Evolutionary conservation across 768 basidiomycete species (phyloP).

Genomic region (Lentinula boryana): DNA sequence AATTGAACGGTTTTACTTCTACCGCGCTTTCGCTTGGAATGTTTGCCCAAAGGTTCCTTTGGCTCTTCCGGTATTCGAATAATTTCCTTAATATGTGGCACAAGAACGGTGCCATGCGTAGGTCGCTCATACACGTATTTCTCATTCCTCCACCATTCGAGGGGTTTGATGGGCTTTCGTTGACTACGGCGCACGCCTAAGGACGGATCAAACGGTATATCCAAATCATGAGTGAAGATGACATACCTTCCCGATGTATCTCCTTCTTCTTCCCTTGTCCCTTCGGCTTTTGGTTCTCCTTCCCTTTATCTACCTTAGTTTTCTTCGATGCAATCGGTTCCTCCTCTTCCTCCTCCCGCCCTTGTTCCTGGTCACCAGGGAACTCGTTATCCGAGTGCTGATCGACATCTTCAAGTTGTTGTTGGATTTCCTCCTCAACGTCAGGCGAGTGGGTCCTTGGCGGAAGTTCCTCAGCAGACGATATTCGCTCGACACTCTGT

Average conservation of each 20-base stretch:
- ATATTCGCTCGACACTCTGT: slow-evolving; percentile 23
- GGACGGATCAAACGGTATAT: neutral
- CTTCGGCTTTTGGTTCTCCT: neutral
- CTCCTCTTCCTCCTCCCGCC: slow-evolving; percentile 31
- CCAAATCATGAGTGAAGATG: slow-evolving; percentile 6
- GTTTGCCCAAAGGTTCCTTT: slow-evolving; percentile 39
- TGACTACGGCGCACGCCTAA: slow-evolving; percentile 62
- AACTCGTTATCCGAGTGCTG: neutral
- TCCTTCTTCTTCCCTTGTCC: slow-evolving; percentile 1
- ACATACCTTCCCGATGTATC: slow-evolving; percentile 3
- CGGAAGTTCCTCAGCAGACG: neutral
- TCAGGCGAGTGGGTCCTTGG: slow-evolving; percentile 11
- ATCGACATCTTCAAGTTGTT: slow-evolving; percentile 21
- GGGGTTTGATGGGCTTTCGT: slow-evolving; percentile 63
- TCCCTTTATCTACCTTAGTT: neutral
- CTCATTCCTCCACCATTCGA: slow-evolving; percentile 94
- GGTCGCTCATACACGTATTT: slow-evolving; percentile 76
- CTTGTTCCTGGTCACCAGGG: slow-evolving; percentile 20
- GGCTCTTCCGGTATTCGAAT: slow-evolving; percentile 44
- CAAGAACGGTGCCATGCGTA: slow-evolving; percentile 41
- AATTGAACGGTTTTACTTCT: slow-evolving; percentile 26
- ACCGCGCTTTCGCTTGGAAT: slow-evolving; percentile 15
- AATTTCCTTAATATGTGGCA: slow-evolving; percentile 70
- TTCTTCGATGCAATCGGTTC: slow-evolving; percentile 16
- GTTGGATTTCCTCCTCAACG: slow-evolving; percentile 37